These are phyloP conservation scores for Acarospora socialis DNA, from an alignment of 2,329 filamentous ascomycete genomes.

Conservation along the genomic window DNA sequence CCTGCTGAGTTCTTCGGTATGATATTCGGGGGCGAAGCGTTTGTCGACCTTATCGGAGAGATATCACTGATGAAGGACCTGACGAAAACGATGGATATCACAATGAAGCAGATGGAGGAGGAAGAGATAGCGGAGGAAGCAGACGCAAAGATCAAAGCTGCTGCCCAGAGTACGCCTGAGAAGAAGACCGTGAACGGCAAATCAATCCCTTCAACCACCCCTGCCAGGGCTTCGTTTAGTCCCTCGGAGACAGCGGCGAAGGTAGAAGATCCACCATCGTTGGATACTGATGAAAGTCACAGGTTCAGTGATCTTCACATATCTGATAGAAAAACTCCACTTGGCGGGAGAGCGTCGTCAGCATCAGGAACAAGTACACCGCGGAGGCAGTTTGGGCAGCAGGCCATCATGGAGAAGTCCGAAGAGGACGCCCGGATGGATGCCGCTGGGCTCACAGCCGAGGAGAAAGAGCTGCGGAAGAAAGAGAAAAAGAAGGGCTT, in stretches of 20 bases:
- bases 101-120: constrained; percentile 65
- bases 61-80: constrained; percentile 98
- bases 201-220: constrained; percentile 15
- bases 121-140: constrained; percentile 43
- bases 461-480: constrained; percentile 61
- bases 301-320: too few species aligned
- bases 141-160: constrained; percentile 37
- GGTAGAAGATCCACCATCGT: too few species aligned
- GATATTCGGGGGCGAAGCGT: constrained; percentile 95
- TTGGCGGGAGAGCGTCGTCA: constrained; percentile 5
- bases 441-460: constrained; percentile 50
- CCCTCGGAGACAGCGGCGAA: too few species aligned
- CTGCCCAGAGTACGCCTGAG: too few species aligned
- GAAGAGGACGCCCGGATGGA: constrained; percentile 59
- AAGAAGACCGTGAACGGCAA: constrained; percentile 31
- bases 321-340: constrained; percentile 9
- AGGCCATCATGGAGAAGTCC: constrained; percentile 76
- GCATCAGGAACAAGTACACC: constrained; percentile 34
- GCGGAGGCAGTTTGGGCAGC: constrained; percentile 53
- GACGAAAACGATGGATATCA: constrained; percentile 96
- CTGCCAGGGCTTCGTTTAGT: too few species aligned
- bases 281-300: too few species aligned
- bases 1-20: constrained; percentile 95
- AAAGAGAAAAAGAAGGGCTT: constrained; percentile 85
- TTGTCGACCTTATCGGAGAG: constrained; percentile 92